Evolutionary conservation across 208 protist species (phyloP).

Genomic region (Trypanosoma theileri): DNA sequence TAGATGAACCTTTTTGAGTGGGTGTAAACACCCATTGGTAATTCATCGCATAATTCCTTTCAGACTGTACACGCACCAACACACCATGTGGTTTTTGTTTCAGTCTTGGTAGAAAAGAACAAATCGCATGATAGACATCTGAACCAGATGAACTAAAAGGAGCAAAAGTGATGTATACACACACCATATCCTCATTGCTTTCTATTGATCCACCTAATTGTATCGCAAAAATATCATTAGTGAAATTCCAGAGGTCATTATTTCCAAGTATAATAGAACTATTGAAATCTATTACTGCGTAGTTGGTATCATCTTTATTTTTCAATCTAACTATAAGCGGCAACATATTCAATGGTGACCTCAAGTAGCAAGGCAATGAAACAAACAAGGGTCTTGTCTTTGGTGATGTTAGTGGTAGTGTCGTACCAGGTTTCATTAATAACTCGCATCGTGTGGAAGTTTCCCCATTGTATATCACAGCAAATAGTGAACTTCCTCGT

Average conservation of each 20-base stretch:
- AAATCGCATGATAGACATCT: conserved; percentile 23
- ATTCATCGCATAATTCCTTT: conserved; percentile 7
- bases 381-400: conserved; percentile 15
- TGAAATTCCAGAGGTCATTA: conserved; percentile 6
- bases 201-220: conserved; percentile 14
- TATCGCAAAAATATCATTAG: conserved; percentile 17
- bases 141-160: conserved; percentile 17
- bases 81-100: conserved; percentile 9
- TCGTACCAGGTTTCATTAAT: conserved; percentile 16
- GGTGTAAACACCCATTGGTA: conserved; percentile 29
- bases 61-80: conserved; percentile 19
- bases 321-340: conserved; percentile 14
- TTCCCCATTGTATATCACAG: background rate
- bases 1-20: background rate
- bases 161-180: conserved; percentile 25
- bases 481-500: background rate
- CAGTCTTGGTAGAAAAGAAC: conserved; percentile 16
- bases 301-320: background rate
- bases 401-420: background rate
- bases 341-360: conserved; percentile 11
- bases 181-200: background rate
- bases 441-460: background rate
- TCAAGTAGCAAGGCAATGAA: conserved; percentile 24
- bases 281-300: conserved; percentile 9
- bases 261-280: background rate